These are phyloP conservation scores for Eremothecium cymbalariae DNA, from an alignment of 1,139 yeast species.

Conservation along the genomic window DNA sequence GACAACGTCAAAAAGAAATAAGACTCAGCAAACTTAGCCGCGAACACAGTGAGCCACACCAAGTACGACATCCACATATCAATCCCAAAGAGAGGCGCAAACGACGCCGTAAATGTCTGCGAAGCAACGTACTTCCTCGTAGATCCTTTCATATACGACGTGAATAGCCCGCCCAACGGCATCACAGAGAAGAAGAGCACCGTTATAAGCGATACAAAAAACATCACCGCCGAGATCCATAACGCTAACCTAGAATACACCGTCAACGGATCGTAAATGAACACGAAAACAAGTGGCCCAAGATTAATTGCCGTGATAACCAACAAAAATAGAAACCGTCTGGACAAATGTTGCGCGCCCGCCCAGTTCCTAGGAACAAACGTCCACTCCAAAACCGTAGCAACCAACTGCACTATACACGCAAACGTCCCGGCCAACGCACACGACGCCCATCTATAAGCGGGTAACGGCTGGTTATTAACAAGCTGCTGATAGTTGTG, in stretches of 20 bases:
- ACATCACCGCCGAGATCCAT: constrained; percentile 78
- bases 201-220: constrained; percentile 81
- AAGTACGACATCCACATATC: constrained; percentile 97
- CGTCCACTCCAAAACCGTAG: constrained; percentile 89
- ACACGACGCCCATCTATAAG: constrained; percentile 85
- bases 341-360: constrained; percentile 93
- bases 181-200: constrained; percentile 78
- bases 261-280: constrained; percentile 69
- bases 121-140: constrained; percentile 89
- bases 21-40: constrained; percentile 83
- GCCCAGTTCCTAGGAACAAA: constrained; percentile 99
- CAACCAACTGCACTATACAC: constrained; percentile 66
- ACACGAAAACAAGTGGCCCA: constrained; percentile 81
- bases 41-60: constrained; percentile 81
- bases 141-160: constrained; percentile 81
- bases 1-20: constrained; percentile 88
- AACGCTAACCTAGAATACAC: constrained; percentile 66
- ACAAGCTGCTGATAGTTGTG: constrained; percentile 73
- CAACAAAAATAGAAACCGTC: constrained; percentile 73
- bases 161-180: constrained; percentile 97
- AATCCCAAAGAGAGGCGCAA: constrained; percentile 68
- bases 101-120: constrained; percentile 93
- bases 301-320: constrained; percentile 62
- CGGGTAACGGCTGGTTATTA: constrained; percentile 77
- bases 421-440: constrained; percentile 94